These are phyloP conservation scores for Citrullus amarus DNA, from an alignment of 306 rosid genomes.

Conservation along the genomic window DNA sequence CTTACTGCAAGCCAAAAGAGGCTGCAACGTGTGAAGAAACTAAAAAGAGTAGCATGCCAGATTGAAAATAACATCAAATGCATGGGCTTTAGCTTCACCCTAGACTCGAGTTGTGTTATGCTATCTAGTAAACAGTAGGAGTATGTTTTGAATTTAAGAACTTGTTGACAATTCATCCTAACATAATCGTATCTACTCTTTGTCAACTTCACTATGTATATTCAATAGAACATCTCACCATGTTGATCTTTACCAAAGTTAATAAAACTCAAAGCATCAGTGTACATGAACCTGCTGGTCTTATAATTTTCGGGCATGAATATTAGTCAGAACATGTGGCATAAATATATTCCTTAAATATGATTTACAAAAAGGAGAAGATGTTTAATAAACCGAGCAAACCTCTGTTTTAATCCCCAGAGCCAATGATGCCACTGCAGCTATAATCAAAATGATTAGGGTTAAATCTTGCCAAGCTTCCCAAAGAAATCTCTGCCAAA, in stretches of 20 bases:
- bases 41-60: neutral
- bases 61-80: neutral
- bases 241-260: neutral
- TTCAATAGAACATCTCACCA: neutral
- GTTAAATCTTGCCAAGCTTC: conserved; percentile 98
- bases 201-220: neutral
- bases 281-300: neutral
- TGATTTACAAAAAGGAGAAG: conserved; percentile 4
- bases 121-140: neutral
- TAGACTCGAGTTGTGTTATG: neutral
- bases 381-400: conserved; percentile 1
- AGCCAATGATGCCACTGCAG: conserved; percentile 71
- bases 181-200: neutral
- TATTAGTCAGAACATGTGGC: neutral
- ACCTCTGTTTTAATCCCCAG: conserved; percentile 95
- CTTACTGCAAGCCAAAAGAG: neutral
- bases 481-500: conserved; percentile 82
- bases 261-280: neutral
- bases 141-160: neutral
- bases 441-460: conserved; percentile 75
- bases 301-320: neutral
- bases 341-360: neutral
- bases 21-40: neutral
- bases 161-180: neutral
- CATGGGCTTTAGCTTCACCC: neutral